phyloP scores from a whole-genome alignment of 306 rosid species.

The Amphicarpaea edgeworthii region DNA sequence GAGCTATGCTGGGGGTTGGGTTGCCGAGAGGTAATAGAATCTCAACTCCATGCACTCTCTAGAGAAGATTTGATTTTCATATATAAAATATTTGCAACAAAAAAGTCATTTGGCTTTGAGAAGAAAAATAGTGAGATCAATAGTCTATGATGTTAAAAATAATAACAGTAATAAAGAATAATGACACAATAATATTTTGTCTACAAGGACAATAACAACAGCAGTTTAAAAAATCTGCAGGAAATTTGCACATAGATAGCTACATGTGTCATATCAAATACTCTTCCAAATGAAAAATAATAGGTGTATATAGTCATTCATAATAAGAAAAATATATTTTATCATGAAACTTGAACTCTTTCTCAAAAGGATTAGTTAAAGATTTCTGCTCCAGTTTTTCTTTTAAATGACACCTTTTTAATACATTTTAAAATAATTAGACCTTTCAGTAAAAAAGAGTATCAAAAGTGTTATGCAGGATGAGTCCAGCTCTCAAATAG shows the following conservation, averaged over 20 bases:
- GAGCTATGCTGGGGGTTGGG: conserved; percentile 15
- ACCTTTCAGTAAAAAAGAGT: background rate
- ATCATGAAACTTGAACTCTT: background rate
- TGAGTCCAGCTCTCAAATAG: conserved; percentile 6
- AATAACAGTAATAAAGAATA: background rate
- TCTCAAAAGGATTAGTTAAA: conserved; percentile 1
- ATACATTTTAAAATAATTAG: conserved; percentile 1
- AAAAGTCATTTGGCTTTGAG: background rate
- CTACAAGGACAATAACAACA: too few relatives aligned
- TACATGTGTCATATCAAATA: background rate
- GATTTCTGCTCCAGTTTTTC: background rate
- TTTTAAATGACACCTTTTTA: background rate
- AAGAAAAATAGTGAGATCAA: background rate
- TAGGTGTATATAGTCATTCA: background rate
- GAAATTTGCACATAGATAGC: background rate
- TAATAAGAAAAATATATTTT: background rate
- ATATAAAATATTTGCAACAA: background rate
- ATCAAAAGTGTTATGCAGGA: conserved; percentile 13
- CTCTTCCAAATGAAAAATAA: background rate
- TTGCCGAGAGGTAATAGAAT: background rate
- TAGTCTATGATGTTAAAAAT: background rate
- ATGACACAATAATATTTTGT: background rate
- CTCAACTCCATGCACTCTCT: conserved; percentile 4
- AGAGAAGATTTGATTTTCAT: background rate
- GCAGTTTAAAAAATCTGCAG: background rate